phyloP scores from a whole-genome alignment of 331 rosid species.

The Quercus phellos region DNA sequence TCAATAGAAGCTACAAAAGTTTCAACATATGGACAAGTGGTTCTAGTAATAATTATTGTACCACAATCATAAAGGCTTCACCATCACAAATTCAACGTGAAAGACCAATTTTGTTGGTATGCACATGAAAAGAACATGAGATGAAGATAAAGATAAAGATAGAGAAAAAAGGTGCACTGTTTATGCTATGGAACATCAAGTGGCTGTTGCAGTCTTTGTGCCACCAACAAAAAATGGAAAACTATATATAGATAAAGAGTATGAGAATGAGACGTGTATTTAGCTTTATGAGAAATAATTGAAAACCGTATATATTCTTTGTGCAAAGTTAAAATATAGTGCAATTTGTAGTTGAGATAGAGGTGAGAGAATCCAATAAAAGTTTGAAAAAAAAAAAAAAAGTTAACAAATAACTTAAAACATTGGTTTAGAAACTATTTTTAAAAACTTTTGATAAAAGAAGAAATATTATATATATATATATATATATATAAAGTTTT shows the following conservation, averaged over 20 bases:
- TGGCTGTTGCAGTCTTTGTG: slow-evolving; percentile 18
- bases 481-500: no score
- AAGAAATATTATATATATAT: no score
- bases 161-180: no score
- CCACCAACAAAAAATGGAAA: not conserved
- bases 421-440: no score
- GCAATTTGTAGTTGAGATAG: not conserved
- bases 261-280: not conserved
- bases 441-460: no score
- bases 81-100: not conserved
- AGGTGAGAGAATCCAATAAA: not conserved
- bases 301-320: not conserved
- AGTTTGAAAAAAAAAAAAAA: no score
- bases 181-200: not conserved
- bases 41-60: not conserved
- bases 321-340: slow-evolving; percentile 1
- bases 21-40: not conserved
- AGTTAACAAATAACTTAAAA: no score
- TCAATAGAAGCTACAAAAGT: not conserved
- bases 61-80: not conserved
- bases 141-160: no score
- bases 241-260: no score
- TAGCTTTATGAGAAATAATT: not conserved
- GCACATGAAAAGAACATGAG: not conserved
- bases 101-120: slow-evolving; percentile 21